Percentiles rank a stretch among this genome's conserved stretches.
These are phyloP conservation scores for Aspergillus sclerotioniger DNA, from an alignment of 495 filamentous ascomycete genomes.

Conservation along the genomic window DNA sequence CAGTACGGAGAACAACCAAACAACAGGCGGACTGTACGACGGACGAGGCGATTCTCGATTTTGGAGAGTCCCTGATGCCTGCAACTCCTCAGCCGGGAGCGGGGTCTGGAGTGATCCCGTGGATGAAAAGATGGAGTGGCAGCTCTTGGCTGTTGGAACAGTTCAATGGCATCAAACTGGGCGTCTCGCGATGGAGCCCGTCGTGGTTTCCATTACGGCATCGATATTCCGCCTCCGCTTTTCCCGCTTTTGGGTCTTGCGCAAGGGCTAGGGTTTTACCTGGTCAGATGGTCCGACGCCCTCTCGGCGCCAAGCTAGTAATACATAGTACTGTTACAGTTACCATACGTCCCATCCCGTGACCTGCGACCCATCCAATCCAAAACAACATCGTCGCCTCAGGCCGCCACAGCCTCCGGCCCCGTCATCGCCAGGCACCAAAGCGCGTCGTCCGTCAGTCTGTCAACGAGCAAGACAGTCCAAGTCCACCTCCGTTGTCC, in stretches of 20 bases:
- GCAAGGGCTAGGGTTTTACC: background rate
- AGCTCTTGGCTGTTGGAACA: conserved; percentile 15
- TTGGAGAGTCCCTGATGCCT: background rate
- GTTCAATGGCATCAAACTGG: background rate
- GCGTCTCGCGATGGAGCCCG: background rate
- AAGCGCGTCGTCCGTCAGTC: conserved; percentile 20
- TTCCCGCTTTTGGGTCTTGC: background rate
- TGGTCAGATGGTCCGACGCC: conserved; percentile 2
- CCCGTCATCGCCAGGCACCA: conserved; percentile 19
- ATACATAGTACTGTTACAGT: background rate
- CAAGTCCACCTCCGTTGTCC: conserved; percentile 1
- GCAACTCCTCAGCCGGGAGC: conserved; percentile 13
- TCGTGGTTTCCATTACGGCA: conserved; percentile 25
- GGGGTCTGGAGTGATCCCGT: conserved; percentile 16
- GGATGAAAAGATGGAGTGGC: conserved; percentile 7
- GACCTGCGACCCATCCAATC: background rate
- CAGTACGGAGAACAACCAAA: background rate
- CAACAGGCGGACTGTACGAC: background rate
- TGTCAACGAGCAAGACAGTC: conserved; percentile 8
- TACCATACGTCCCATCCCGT: background rate
- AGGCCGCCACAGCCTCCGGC: conserved; percentile 3
- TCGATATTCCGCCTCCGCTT: conserved; percentile 15
- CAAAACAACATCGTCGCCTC: background rate
- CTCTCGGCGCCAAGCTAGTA: background rate
- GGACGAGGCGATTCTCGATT: too few species aligned